Conservation (phyloP, 1,284 basidiomycete species). For the Ganoderma lucidum region DNA sequence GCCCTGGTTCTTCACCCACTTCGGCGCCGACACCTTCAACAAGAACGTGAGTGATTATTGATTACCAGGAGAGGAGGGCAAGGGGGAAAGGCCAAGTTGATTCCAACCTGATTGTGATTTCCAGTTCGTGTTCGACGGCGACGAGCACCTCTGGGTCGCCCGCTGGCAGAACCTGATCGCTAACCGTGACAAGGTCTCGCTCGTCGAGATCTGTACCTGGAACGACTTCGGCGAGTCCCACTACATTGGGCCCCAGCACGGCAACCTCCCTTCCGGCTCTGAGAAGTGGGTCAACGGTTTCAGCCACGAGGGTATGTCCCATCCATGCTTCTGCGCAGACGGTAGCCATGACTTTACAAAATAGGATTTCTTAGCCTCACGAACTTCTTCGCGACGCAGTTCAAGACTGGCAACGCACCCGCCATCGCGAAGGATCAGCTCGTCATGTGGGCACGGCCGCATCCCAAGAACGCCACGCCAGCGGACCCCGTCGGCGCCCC, state of each 20-base stretch:
- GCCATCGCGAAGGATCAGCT: constrained; percentile 70
- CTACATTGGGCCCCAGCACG: constrained; percentile 63
- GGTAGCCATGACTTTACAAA: neutral
- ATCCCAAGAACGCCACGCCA: constrained; percentile 61
- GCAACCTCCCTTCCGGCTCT: constrained; percentile 59
- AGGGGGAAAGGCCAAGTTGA: neutral
- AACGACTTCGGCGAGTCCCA: constrained; percentile 50
- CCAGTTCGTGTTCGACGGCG: constrained; percentile 53
- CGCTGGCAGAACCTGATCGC: constrained; percentile 80
- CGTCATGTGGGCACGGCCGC: constrained; percentile 79
- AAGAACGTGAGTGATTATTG: constrained; percentile 70
- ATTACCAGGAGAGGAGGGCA: neutral
- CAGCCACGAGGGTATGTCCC: constrained; percentile 50
- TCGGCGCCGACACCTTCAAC: constrained; percentile 69
- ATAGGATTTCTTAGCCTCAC: constrained; percentile 72
- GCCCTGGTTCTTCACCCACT: constrained; percentile 82
- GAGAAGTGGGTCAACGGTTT: constrained; percentile 47
- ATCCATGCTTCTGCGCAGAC: neutral
- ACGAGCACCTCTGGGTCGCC: constrained; percentile 76
- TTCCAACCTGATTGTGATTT: neutral
- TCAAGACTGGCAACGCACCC: constrained; percentile 79
- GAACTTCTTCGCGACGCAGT: constrained; percentile 75
- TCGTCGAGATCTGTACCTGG: constrained; percentile 53
- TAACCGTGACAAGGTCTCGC: constrained; percentile 62
- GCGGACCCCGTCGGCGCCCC: constrained; percentile 64